phyloP scores from a whole-genome alignment of 202 grass and related monocot species.

The Hordeum pubiflorum region DNA sequence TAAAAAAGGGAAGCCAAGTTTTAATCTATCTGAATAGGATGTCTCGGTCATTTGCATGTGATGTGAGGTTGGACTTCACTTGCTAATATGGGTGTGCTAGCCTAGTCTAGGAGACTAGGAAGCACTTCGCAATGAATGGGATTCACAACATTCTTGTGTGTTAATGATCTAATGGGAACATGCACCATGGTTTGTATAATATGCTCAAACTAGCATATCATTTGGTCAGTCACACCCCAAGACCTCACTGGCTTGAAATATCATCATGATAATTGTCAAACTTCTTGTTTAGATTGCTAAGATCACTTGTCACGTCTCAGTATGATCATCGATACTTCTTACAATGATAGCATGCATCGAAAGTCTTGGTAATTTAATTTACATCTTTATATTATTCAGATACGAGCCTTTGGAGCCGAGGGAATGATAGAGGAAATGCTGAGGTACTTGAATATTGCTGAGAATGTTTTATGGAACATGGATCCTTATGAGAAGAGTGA shows the following conservation, averaged over 20 bases:
- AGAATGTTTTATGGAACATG: constrained; percentile 45
- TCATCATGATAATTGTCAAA: background rate
- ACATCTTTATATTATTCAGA: constrained; percentile 35
- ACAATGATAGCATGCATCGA: constrained; percentile 2
- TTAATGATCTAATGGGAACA: background rate
- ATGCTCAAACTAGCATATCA: background rate
- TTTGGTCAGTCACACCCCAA: constrained; percentile 7
- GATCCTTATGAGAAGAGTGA: constrained; percentile 48
- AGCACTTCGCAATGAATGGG: background rate
- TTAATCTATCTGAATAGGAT: background rate
- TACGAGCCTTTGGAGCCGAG: constrained; percentile 70
- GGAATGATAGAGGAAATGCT: constrained; percentile 92
- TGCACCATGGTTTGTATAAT: background rate
- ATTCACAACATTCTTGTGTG: background rate
- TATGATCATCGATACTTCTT: constrained; percentile 8
- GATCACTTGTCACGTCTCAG: background rate
- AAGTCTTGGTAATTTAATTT: constrained; percentile 25
- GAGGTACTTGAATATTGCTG: constrained; percentile 67
- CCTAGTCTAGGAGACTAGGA: background rate
- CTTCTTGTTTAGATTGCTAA: constrained; percentile 14
- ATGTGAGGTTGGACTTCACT: background rate
- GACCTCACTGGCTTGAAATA: background rate
- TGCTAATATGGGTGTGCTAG: background rate
- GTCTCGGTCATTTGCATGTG: background rate
- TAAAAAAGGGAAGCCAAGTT: background rate